Evolutionary conservation across 305 asterid genomes (phyloP), one percentile per base, ranked within the genome.

Genomic region (Coffea humblotiana): DNA sequence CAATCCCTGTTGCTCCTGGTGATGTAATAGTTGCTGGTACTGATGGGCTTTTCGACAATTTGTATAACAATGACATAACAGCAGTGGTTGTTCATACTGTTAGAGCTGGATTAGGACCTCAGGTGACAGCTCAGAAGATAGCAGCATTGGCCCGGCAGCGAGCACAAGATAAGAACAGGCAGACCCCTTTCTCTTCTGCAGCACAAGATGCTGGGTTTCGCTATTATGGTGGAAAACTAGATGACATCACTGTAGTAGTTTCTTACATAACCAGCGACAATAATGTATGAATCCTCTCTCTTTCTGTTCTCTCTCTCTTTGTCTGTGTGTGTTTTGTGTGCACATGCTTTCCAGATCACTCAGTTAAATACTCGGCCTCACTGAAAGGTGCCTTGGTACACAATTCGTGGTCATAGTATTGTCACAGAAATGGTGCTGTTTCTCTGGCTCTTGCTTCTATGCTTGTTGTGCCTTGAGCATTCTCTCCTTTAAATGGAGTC

Each of bases 121-220:
- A 92, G 85, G 93, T 94, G 79, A 89, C 98, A 9, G 98, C 99
- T 71, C 99, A 96, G 85, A 91, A 94, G 88, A 86, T 96, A 76
- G 97, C 97, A 72, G 97, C 99, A 75, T 86, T 96, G 87, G 99
- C 99, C 32, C 91, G 95, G 18, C 98, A 96, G 86, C 85, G 99
- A 77, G 99, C 99, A 37, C 90, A 78, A 80, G 99, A 96, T 87
- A 92, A 88, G 73, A 89, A 94, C 87, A 81, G 98, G 78, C 99
- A 94, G 90, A 92, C 99, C 48, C 99, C 99, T 79, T 94, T 96
- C 90, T 92, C 99, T 77, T 40, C 98, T 65, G 99, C 99, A 69
- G 99, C 99, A n/a, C 99, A 94, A 85, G 97, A 96, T 76, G 99
- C 97, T 35, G 99, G 99, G 37, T 89, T 90, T 82, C 98, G 97